Percentiles rank a stretch among this genome's conserved stretches.
Conservation (phyloP, 1,284 basidiomycete species). For the Fomitopsis pinicola region DNA sequence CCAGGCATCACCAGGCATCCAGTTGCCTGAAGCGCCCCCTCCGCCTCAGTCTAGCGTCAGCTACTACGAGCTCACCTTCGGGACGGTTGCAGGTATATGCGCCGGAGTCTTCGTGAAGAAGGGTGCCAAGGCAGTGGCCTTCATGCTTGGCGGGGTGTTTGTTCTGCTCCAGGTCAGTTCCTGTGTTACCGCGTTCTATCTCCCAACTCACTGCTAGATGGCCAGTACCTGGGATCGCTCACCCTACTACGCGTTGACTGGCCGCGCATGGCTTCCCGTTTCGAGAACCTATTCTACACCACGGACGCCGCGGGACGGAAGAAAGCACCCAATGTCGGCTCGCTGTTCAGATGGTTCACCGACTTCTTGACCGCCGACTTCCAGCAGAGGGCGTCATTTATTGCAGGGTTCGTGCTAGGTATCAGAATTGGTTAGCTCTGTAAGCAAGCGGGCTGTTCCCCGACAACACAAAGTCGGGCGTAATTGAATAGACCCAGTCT, state of each 20-base stretch:
- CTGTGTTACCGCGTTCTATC: not conserved
- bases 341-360: constrained; percentile 70
- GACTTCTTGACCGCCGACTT: constrained; percentile 93
- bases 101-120: constrained; percentile 94
- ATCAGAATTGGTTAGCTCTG: constrained; percentile 43
- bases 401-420: constrained; percentile 68
- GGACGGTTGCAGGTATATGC: constrained; percentile 84
- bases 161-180: constrained; percentile 75
- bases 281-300: constrained; percentile 72
- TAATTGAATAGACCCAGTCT: not conserved
- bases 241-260: constrained; percentile 82
- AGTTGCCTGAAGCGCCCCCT: constrained; percentile 11
- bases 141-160: constrained; percentile 82
- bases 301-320: constrained; percentile 48
- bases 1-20: constrained; percentile 9
- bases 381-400: constrained; percentile 77
- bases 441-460: not conserved
- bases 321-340: constrained; percentile 57
- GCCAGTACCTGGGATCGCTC: constrained; percentile 73
- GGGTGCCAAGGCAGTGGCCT: constrained; percentile 81
- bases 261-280: constrained; percentile 52
- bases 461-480: too few relatives aligned
- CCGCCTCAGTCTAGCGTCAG: constrained; percentile 69
- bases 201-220: not conserved
- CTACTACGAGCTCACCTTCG: constrained; percentile 83